phyloP scores from a whole-genome alignment of 83 land plant species.

The Diphasiastrum complanatum region DNA sequence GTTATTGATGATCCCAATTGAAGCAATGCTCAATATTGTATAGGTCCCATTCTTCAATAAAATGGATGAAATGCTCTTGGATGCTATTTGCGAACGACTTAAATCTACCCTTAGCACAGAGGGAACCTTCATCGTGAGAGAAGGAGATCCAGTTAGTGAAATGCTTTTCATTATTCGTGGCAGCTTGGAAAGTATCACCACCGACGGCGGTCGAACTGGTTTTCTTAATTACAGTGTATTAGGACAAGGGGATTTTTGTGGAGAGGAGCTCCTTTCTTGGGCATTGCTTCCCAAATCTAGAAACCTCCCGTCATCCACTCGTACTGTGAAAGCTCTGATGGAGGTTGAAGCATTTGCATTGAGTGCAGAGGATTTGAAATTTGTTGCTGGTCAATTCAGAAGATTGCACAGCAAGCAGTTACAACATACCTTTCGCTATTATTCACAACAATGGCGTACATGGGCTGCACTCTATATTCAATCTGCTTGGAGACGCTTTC shows the following conservation, averaged over 20 bases:
- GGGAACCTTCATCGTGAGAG: constrained; percentile 48
- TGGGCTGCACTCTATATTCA: constrained; percentile 66
- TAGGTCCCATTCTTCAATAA: constrained; percentile 69
- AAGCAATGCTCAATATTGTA: no score
- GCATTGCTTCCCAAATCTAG: constrained; percentile 52
- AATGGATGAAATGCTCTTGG: constrained; percentile 72
- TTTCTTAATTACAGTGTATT: constrained; percentile 63
- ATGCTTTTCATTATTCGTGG: constrained; percentile 73
- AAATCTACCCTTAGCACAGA: constrained; percentile 46
- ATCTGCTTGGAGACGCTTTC: constrained; percentile 58
- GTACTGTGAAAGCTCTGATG: constrained; percentile 44
- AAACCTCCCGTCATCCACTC: constrained; percentile 56
- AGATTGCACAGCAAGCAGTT: constrained; percentile 71
- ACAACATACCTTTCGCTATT: constrained; percentile 62
- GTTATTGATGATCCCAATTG: no score
- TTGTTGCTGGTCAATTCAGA: constrained; percentile 59
- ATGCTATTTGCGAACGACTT: constrained; percentile 71
- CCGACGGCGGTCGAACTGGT: constrained; percentile 61
- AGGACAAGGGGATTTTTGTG: constrained; percentile 68
- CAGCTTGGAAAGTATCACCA: constrained; percentile 57
- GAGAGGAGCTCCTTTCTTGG: constrained; percentile 72
- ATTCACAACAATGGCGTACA: constrained; percentile 71
- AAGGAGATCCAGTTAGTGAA: constrained; percentile 72
- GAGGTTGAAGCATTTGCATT: constrained; percentile 76
- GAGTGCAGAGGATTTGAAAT: constrained; percentile 62